Evolutionary conservation across 352 stramenopile species (phyloP).

Genomic region (Pythium biforme): DNA sequence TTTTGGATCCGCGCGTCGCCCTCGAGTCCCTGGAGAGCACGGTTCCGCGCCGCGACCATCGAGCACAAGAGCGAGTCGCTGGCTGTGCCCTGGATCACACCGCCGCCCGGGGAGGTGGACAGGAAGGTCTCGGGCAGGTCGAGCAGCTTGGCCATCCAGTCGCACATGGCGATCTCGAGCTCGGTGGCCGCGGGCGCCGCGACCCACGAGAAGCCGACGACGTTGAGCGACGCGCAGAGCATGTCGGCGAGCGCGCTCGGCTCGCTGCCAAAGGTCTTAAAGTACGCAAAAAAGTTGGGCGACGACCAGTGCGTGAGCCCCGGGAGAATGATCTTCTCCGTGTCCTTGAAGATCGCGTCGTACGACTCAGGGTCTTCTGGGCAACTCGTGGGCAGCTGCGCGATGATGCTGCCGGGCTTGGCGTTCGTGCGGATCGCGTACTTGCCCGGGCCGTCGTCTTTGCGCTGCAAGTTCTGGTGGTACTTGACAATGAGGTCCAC

Average conservation of each 20-base stretch:
- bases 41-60: slow-evolving; percentile 41
- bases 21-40: slow-evolving; percentile 36
- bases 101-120: slow-evolving; percentile 48
- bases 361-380: slow-evolving; percentile 58
- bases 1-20: slow-evolving; percentile 34
- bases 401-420: slow-evolving; percentile 45
- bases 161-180: slow-evolving; percentile 64
- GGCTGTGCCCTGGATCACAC: slow-evolving; percentile 67
- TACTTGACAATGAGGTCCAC: slow-evolving; percentile 65
- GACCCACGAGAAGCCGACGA: slow-evolving; percentile 70
- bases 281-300: slow-evolving; percentile 69
- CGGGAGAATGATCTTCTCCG: slow-evolving; percentile 58
- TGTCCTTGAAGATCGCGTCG: slow-evolving; percentile 58
- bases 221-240: slow-evolving; percentile 50
- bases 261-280: slow-evolving; percentile 49
- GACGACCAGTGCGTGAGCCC: slow-evolving; percentile 69
- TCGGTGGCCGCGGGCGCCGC: slow-evolving; percentile 57
- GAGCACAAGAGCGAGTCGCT: slow-evolving; percentile 58
- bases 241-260: slow-evolving; percentile 56
- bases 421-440: slow-evolving; percentile 44
- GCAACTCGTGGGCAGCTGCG: slow-evolving; percentile 37
- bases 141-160: slow-evolving; percentile 67
- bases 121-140: slow-evolving; percentile 54
- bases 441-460: slow-evolving; percentile 35
- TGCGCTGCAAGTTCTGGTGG: slow-evolving; percentile 48